phyloP scores from a whole-genome alignment of 164 flowering plant species.

The Buxus sempervirens region DNA sequence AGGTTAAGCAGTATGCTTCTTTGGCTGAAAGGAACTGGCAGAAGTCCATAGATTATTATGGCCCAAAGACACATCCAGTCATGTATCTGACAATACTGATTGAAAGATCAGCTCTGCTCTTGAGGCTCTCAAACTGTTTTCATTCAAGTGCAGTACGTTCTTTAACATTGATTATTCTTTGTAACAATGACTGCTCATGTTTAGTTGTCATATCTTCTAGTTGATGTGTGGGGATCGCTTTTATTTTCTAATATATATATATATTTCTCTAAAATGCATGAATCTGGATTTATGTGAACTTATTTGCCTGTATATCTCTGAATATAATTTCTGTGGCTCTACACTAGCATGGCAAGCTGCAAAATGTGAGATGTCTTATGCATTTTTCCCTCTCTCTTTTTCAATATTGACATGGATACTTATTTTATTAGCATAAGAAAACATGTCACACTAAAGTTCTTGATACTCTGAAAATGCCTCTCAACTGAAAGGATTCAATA shows the following conservation, averaged over 20 bases:
- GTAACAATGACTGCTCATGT: neutral
- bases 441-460: too few relatives aligned
- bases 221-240: neutral
- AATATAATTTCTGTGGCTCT: too few relatives aligned
- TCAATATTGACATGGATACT: too few relatives aligned
- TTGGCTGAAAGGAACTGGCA: slow-evolving; percentile 96
- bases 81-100: slow-evolving; percentile 76
- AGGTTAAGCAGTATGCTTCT: slow-evolving; percentile 72
- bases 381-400: too few relatives aligned
- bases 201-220: neutral
- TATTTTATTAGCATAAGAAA: too few relatives aligned
- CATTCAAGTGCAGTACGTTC: slow-evolving; percentile 58
- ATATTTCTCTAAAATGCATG: neutral
- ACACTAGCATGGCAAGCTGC: too few relatives aligned
- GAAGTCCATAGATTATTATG: slow-evolving; percentile 76
- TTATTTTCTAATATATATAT: too few relatives aligned
- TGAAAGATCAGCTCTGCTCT: slow-evolving; percentile 63
- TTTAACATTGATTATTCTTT: slow-evolving; percentile 10
- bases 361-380: too few relatives aligned
- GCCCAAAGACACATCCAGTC: slow-evolving; percentile 62
- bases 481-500: too few relatives aligned
- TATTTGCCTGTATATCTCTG: too few relatives aligned
- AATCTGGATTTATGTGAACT: too few relatives aligned
- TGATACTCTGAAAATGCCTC: too few relatives aligned
- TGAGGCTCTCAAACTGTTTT: slow-evolving; percentile 45